phyloP scores from a whole-genome alignment of 169 alveolate genomes.

The Babesia microti region DNA sequence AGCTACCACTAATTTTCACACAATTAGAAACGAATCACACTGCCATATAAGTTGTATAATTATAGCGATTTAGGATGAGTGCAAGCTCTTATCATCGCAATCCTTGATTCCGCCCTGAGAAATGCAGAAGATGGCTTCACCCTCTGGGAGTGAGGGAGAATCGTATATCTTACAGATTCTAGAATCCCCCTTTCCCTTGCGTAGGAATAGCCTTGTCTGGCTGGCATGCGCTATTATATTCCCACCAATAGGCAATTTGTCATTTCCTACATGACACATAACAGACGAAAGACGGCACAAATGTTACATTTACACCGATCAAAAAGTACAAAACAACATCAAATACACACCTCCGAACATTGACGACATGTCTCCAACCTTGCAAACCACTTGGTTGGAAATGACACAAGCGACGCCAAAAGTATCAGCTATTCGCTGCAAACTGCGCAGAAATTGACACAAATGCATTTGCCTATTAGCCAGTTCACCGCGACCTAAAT shows the following conservation, averaged over 20 bases:
- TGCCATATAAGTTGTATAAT: too few species aligned
- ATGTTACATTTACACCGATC: not conserved
- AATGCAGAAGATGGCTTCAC: conserved; percentile 89
- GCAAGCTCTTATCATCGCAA: conserved; percentile 61
- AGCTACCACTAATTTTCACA: too few species aligned
- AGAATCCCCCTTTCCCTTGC: conserved; percentile 84
- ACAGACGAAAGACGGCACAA: not conserved
- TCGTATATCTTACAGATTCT: conserved; percentile 92
- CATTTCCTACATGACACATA: conserved; percentile 21
- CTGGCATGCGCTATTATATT: conserved; percentile 98
- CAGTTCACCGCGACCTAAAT: conserved; percentile 96
- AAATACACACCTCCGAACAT: conserved; percentile 47
- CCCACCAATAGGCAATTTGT: conserved; percentile 91
- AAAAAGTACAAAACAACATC: conserved; percentile 4
- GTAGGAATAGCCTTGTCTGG: conserved; percentile 86
- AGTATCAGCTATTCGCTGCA: conserved; percentile 91
- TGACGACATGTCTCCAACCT: conserved; percentile 78
- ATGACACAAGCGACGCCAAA: conserved; percentile 87
- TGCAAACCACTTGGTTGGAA: conserved; percentile 90
- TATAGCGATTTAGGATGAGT: too few species aligned
- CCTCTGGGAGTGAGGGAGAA: conserved; percentile 96
- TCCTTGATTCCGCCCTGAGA: conserved; percentile 86
- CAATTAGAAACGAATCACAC: too few species aligned
- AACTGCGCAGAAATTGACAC: conserved; percentile 87
- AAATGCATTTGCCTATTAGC: conserved; percentile 95